phyloP scores from a whole-genome alignment of 352 stramenopile species.

The Aphanomyces stellatus region DNA sequence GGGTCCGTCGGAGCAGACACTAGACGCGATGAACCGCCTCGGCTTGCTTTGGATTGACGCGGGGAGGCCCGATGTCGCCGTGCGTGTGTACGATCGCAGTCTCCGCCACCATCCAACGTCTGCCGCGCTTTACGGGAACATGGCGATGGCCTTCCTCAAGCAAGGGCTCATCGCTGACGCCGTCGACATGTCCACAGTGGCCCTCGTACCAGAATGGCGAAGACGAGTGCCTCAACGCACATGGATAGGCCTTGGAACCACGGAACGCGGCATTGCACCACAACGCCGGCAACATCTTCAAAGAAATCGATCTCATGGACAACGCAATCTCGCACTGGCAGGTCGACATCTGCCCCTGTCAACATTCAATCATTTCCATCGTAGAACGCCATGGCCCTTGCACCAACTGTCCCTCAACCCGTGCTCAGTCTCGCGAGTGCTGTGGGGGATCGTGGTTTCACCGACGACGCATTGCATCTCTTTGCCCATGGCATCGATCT shows the following conservation, averaged over 20 bases:
- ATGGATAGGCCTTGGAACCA: background rate
- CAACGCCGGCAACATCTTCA: constrained; percentile 1
- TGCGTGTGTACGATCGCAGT: background rate
- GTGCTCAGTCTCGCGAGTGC: background rate
- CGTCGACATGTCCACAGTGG: background rate
- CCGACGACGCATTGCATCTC: background rate
- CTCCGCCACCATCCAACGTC: background rate
- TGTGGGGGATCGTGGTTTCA: background rate
- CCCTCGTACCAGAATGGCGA: background rate
- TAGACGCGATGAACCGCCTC: constrained; percentile 5
- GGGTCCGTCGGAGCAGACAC: background rate
- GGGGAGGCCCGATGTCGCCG: background rate
- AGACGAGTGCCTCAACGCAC: background rate
- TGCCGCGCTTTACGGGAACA: background rate
- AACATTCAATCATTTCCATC: background rate
- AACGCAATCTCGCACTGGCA: background rate
- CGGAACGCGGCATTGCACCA: background rate
- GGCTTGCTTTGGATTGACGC: background rate
- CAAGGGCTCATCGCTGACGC: background rate
- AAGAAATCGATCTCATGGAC: background rate
- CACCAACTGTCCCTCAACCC: background rate
- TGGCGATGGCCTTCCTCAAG: background rate
- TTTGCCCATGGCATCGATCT: background rate
- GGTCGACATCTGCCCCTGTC: background rate
- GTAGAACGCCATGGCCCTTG: background rate